Evolutionary conservation across 2,329 filamentous ascomycete genomes (phyloP), one percentile per base, ranked within the genome.

Genomic region (Aspergillus persii): DNA sequence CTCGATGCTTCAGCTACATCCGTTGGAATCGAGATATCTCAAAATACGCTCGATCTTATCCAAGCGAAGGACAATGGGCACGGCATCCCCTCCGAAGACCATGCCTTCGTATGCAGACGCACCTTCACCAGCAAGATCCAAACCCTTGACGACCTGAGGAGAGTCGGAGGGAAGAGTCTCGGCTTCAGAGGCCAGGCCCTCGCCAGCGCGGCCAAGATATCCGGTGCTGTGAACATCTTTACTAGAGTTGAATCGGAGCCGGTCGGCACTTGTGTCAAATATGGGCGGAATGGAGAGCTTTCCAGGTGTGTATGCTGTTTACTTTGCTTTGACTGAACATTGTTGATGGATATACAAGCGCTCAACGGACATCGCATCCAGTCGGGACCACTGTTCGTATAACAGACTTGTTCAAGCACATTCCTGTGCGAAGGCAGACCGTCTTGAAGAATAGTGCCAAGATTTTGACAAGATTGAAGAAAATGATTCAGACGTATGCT

Each of bases 171-270:
- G 0, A 80, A 74, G 15, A 85, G 80, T 48, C 76, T 89, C 11
- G 87, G 87, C 2, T 89, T 89, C 66, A 77, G 87, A 54, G 87
- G 87, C 15, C 84, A 88, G 70, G 86, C 87, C 2, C 74, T 89
- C 60, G 84, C 86, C 2, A 87, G 85, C 67, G 78, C 83, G 56
- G 84, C 83, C 9, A 84, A 87, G 63, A 77, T 88, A 72, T 84
- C 82, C 57, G 79, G 81, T 4, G 67, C 70, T 2, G 60, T 89
- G 48, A 73, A 69, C 1, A 75, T 89, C 48, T 84, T 77, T 11
- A 89, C 86, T 2, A 77, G 84, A 53, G 77, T 84, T 33, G 82
- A 84, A 61, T 80, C 81, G 2, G 86, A 89, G 65, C 69, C 76
- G 12, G 81, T 83, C 29, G 86, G 80, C 6, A 77, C 78, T 5